phyloP scores from a whole-genome alignment of 805 yeast species.

The Starmerella vaccinii region DNA sequence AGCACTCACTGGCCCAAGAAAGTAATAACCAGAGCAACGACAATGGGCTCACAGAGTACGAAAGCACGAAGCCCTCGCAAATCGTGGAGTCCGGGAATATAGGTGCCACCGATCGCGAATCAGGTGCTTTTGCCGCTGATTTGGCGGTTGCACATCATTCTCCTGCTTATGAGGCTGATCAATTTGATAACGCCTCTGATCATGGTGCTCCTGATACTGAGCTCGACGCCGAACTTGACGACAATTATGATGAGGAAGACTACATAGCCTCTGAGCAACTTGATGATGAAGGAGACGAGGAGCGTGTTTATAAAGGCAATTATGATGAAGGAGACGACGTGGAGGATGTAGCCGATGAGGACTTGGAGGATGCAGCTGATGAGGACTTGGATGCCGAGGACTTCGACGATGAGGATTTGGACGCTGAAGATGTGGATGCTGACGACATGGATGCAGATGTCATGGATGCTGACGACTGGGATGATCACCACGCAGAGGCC shows the following conservation, averaged over 20 bases:
- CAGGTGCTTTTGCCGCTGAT: too few relatives aligned
- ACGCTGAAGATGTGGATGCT: constrained; percentile 5
- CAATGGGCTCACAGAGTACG: too few relatives aligned
- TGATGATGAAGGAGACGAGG: neutral
- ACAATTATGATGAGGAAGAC: neutral
- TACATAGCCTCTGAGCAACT: neutral
- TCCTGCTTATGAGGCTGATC: too few relatives aligned
- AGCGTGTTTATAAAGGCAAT: neutral
- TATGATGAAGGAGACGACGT: neutral
- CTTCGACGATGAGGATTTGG: constrained; percentile 3
- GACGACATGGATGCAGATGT: neutral
- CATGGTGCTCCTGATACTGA: too few relatives aligned
- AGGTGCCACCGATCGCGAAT: too few relatives aligned
- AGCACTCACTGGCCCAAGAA: neutral
- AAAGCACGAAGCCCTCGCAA: too few relatives aligned
- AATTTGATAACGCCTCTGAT: too few relatives aligned
- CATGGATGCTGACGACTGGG: neutral
- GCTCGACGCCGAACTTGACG: too few relatives aligned
- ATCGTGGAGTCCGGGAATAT: too few relatives aligned
- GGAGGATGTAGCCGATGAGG: neutral
- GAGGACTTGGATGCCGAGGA: neutral
- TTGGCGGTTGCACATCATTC: too few relatives aligned
- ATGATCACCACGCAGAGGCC: neutral
- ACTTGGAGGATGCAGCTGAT: neutral
- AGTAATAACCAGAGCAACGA: too few relatives aligned